Evolutionary conservation across 805 yeast genomes (phyloP), one percentile per base, ranked within the genome.

Genomic region (Candida pini): DNA sequence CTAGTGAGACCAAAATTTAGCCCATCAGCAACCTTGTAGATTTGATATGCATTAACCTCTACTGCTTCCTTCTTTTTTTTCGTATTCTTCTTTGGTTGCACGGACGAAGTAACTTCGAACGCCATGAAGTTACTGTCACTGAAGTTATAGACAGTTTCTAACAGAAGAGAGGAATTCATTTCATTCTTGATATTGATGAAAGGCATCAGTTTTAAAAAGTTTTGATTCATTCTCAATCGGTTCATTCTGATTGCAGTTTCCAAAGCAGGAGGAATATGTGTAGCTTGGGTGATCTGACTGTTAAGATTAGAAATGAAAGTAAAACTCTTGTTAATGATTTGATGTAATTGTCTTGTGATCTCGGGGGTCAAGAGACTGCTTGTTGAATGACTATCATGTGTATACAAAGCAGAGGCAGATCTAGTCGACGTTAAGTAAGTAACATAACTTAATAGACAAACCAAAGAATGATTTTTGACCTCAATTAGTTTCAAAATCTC

Each of bases 381-480:
- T 8, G 25, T 30, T 45, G 22, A 60, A 4, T 31, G 37, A 45
- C 30, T 62, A 47, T 46, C 47, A 24, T 41, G 54, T 6, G 50
- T 39, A 7, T 56, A 58, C 5, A 55, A 28, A n/a, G 45, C 36
- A 19, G 49, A 35, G 39, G 63, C 43, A 2, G 66, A 49, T 18
- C 64, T 68, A 8, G 77, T 67, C 18, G 82, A 62, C 2, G 54
- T 38, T 34, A 76, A 48, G 31, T 66, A 67, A 12, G 75, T 68
- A 8, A 76, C 54, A 49, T 76, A 81, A 6, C 74, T 66, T 18
- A 73, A 47, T 13, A 82, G 51, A 30, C 84, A 77, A 2, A 77
- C 66, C 30, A 83, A 54, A 0, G 86, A 72, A 41, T 73, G 73
- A 40, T 74, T 67, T 40, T 81, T 68, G 5, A 78, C 66, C 43